Conservation (phyloP, 805 yeast genomes). For the Kluyveromyces nonfermentans region DNA sequence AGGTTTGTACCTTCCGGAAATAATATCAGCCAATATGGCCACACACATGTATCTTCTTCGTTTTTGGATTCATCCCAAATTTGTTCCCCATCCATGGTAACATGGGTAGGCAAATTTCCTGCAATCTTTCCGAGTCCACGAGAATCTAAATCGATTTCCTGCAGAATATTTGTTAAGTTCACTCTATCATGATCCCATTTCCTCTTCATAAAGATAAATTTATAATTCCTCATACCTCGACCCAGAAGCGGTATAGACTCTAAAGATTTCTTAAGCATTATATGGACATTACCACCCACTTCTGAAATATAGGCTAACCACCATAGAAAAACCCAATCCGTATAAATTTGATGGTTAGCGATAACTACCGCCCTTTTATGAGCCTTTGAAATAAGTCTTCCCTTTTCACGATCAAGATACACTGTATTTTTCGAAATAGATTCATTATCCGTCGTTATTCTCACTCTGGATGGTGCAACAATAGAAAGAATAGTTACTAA, state of each 20-base stretch:
- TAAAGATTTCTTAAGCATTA: slow-evolving; percentile 71
- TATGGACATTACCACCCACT: slow-evolving; percentile 56
- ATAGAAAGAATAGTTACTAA: slow-evolving; percentile 42
- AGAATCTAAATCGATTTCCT: slow-evolving; percentile 50
- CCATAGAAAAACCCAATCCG: slow-evolving; percentile 93
- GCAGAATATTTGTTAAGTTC: slow-evolving; percentile 45
- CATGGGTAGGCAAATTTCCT: slow-evolving; percentile 22
- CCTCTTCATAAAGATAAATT: slow-evolving; percentile 71
- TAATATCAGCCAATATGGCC: slow-evolving; percentile 62
- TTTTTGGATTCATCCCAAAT: slow-evolving; percentile 17
- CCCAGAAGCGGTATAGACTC: slow-evolving; percentile 68
- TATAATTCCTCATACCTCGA: slow-evolving; percentile 70
- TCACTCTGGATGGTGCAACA: slow-evolving; percentile 44
- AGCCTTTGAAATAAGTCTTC: slow-evolving; percentile 26
- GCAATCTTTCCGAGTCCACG: slow-evolving; percentile 47
- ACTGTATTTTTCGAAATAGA: slow-evolving; percentile 30
- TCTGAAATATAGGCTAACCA: slow-evolving; percentile 63
- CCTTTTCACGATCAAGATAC: slow-evolving; percentile 16
- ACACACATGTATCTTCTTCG: slow-evolving; percentile 25
- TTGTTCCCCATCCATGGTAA: slow-evolving; percentile 23
- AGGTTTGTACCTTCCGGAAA: slow-evolving; percentile 95
- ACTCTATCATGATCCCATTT: slow-evolving; percentile 76
- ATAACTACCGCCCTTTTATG: slow-evolving; percentile 53
- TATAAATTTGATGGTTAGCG: slow-evolving; percentile 89
- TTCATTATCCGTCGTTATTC: slow-evolving; percentile 39